These are phyloP conservation scores for Lagenidium sp. DNA, from an alignment of 352 stramenopile species.

Conservation along the genomic window DNA sequence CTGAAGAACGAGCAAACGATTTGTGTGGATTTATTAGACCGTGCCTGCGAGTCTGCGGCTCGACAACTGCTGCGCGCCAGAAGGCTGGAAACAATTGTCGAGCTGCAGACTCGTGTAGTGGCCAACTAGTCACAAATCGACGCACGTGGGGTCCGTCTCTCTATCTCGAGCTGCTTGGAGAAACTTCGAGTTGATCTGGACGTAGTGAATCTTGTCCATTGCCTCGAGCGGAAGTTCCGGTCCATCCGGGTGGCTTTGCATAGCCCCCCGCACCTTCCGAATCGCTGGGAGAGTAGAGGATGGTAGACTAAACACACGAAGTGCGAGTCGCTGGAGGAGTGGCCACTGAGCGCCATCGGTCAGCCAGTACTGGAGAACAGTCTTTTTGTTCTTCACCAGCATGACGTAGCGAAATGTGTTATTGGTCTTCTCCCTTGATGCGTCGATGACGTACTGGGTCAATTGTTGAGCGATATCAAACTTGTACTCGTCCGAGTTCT, in stretches of 20 bases:
- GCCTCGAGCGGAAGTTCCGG: too few relatives aligned
- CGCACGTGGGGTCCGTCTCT: too few relatives aligned
- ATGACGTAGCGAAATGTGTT: slow-evolving; percentile 19
- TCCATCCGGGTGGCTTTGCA: background rate
- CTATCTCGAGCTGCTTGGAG: too few relatives aligned
- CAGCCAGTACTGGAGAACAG: slow-evolving; percentile 23
- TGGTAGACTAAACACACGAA: slow-evolving; percentile 16
- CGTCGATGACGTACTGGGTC: slow-evolving; percentile 23
- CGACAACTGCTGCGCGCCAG: too few relatives aligned
- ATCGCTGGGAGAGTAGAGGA: slow-evolving; percentile 8
- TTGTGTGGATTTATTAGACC: too few relatives aligned
- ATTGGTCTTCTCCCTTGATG: slow-evolving; percentile 9
- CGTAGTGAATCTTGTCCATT: background rate
- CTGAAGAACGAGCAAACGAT: too few relatives aligned
- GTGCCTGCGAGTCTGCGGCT: too few relatives aligned
- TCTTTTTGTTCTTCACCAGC: slow-evolving; percentile 19
- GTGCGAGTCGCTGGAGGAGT: slow-evolving; percentile 18
- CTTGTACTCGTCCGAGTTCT: slow-evolving; percentile 8
- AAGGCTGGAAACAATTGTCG: too few relatives aligned
- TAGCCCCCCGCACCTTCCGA: background rate
- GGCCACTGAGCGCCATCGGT: slow-evolving; percentile 19
- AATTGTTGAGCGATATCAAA: slow-evolving; percentile 17
- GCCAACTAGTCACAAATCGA: too few relatives aligned
- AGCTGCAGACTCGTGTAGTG: too few relatives aligned
- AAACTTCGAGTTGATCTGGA: background rate